Base-by-base conservation (phyloP, 441 rosid species). In the Dalechampia spathulata region DNA sequence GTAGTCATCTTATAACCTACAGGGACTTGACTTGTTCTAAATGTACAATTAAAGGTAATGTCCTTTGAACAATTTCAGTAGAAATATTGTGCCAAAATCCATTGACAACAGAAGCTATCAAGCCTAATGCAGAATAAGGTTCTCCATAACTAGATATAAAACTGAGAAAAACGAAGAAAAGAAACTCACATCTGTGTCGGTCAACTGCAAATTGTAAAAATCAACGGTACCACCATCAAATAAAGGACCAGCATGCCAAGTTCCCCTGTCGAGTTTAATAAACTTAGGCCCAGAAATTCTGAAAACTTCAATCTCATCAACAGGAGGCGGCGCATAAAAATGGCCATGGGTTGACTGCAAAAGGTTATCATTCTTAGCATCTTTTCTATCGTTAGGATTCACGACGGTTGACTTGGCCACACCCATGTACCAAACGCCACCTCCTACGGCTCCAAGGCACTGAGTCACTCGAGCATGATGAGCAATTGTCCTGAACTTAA, bases 201-300 rank as follows among this genome's bases (percentile, higher is more conserved):
- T 85, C 25, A 90, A 62, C 71, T 85, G 95, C 45, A 87, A 47
- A 66, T 87, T 87, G 82, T 82, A 90, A 74, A 90, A 87, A 62
- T 80, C 90, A 95, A 85, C 78, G n/a, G 46, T 23, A 5, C 65
- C 70, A 0, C 66, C 81, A 59, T 16, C 48, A 30, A 87, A 87
- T 64, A 90, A 44, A 6, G 96, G 96, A 30, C 96, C 98, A 0
- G 75, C 95, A 26, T 90, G 98, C 96, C 98, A 90, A 0, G 95
- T 85, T 48, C 96, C 95, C 0, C 20, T 41, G 49, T 80, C 64
- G 12, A 83, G 81, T 46, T 85, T 87, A 41, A 87, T 52, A 61
- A 82, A 90, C 78, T 80, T 90, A 4, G 90, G 65, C 38, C 98
- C 95, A 0, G 78, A 52, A 52, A 90, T 23, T 54, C 76, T 83